These are phyloP conservation scores for Quercus berberidifolia DNA, from an alignment of 306 rosid genomes.

Conservation along the genomic window DNA sequence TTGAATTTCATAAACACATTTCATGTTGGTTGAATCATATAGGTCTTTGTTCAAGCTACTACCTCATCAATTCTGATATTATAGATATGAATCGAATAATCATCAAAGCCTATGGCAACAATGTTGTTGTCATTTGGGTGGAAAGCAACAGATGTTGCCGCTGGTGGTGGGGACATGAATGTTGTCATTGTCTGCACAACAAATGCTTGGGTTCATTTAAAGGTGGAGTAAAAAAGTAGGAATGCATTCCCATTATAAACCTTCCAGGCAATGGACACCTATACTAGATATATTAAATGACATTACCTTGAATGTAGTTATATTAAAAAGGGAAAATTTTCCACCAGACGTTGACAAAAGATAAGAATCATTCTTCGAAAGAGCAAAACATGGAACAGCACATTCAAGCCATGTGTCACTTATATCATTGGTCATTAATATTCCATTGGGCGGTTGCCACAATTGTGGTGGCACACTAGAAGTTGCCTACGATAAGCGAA, in stretches of 20 bases:
- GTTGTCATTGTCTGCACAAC: constrained; percentile 89
- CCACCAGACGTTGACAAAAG: constrained; percentile 99
- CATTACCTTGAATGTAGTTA: constrained; percentile 95
- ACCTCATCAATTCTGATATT: constrained; percentile 96
- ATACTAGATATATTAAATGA: constrained; percentile 1
- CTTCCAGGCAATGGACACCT: neutral
- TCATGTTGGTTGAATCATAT: neutral
- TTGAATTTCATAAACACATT: neutral
- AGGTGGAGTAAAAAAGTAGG: neutral
- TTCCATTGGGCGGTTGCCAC: constrained; percentile 98
- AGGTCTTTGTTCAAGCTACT: constrained; percentile 12
- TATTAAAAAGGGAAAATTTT: constrained; percentile 92
- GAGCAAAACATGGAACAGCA: constrained; percentile 94
- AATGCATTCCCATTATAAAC: neutral
- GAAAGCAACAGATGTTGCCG: constrained; percentile 93
- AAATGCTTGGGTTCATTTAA: neutral
- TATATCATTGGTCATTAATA: constrained; percentile 91
- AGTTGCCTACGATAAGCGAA: constrained; percentile 57
- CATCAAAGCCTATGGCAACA: constrained; percentile 97
- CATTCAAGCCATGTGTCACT: constrained; percentile 88
- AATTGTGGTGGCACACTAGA: constrained; percentile 70
- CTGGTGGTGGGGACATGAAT: constrained; percentile 98
- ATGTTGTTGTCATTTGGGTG: constrained; percentile 98
- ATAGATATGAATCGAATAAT: constrained; percentile 86
- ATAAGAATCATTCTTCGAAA: constrained; percentile 93